Evolutionary conservation across 768 basidiomycete species (phyloP).

Genomic region (Mrakia gelida): DNA sequence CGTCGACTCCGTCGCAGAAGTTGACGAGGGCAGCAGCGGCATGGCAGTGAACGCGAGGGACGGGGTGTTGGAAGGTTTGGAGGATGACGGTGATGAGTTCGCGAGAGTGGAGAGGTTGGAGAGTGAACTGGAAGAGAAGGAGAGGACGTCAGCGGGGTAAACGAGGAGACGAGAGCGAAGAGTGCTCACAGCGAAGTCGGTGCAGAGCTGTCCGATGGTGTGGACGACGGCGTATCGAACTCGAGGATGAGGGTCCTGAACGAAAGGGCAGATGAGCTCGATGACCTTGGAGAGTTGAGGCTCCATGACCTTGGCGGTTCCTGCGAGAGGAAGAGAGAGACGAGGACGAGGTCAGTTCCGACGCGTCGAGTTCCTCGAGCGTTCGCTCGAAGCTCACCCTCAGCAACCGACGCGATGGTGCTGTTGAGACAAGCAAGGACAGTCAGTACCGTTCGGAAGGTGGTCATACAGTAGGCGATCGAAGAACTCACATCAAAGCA

Average conservation of each 20-base stretch:
- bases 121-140: conserved; percentile 54
- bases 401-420: conserved; percentile 73
- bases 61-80: conserved; percentile 21
- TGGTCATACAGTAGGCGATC: no score
- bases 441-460: background rate
- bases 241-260: conserved; percentile 70
- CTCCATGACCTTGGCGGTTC: conserved; percentile 60
- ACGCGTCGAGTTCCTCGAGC: conserved; percentile 42
- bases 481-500: conserved; percentile 62
- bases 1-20: conserved; percentile 76
- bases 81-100: conserved; percentile 16
- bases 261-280: conserved; percentile 74
- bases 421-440: background rate
- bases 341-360: background rate
- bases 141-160: conserved; percentile 53
- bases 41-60: conserved; percentile 70
- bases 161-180: conserved; percentile 1
- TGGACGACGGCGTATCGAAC: conserved; percentile 76
- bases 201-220: conserved; percentile 76
- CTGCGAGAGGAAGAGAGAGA: conserved; percentile 12
- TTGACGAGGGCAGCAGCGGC: conserved; percentile 84
- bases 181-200: conserved; percentile 74
- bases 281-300: conserved; percentile 77
- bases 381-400: conserved; percentile 60
- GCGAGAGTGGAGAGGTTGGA: conserved; percentile 65